These are phyloP conservation scores for Yamadazyma dendronema DNA, from an alignment of 1,139 yeast species.

Conservation along the genomic window DNA sequence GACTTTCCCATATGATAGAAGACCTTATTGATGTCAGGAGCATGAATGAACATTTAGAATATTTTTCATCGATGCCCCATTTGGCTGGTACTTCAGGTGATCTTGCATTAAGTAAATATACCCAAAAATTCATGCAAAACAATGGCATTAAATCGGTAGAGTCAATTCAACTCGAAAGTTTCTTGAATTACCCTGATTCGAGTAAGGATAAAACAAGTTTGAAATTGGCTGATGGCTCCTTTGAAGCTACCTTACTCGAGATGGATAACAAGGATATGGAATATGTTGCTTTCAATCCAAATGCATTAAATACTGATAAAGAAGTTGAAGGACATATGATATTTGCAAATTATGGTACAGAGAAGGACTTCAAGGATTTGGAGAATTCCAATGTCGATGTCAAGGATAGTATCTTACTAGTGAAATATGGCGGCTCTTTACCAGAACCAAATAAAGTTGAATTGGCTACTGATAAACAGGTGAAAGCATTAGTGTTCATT, in stretches of 20 bases:
- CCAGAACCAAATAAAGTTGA: conserved; percentile 41
- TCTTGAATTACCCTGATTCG: conserved; percentile 52
- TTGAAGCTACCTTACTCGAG: conserved; percentile 39
- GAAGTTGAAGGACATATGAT: conserved; percentile 58
- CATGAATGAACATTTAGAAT: conserved; percentile 70
- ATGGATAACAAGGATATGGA: conserved; percentile 33
- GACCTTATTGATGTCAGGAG: conserved; percentile 53
- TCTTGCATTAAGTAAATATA: conserved; percentile 62
- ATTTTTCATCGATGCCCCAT: conserved; percentile 82
- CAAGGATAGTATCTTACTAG: conserved; percentile 50
- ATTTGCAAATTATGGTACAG: conserved; percentile 58
- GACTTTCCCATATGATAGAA: conserved; percentile 47
- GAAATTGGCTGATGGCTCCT: conserved; percentile 33
- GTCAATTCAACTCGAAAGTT: conserved; percentile 50
- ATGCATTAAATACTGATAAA: conserved; percentile 48
- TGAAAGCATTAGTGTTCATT: conserved; percentile 37
- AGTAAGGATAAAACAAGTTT: conserved; percentile 27
- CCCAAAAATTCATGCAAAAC: conserved; percentile 54
- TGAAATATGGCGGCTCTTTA: conserved; percentile 56
- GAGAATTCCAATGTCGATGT: conserved; percentile 31
- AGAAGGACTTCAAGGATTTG: conserved; percentile 53
- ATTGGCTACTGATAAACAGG: conserved; percentile 30
- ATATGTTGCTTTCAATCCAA: conserved; percentile 62
- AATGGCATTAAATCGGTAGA: conserved; percentile 56
- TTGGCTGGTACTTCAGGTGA: conserved; percentile 88